Conservation (phyloP, 129 eudicot genomes). For the Apium graveolens region DNA sequence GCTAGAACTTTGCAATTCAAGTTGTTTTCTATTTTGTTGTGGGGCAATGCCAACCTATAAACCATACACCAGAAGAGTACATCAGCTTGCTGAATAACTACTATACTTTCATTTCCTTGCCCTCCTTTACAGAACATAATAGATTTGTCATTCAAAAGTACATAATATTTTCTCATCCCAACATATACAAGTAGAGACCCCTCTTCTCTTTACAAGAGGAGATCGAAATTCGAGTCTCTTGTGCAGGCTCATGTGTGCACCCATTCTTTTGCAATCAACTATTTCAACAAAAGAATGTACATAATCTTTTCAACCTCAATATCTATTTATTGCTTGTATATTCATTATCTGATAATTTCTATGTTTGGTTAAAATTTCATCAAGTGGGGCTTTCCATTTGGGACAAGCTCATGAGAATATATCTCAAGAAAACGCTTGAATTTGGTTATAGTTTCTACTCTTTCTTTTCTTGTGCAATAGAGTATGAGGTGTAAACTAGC, state of each 20-base stretch:
- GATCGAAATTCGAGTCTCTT: not conserved
- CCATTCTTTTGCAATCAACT: not conserved
- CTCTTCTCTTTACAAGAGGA: not conserved
- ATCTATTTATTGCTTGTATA: not conserved
- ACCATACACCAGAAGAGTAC: not conserved
- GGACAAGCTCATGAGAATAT: not conserved
- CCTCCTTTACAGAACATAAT: not conserved
- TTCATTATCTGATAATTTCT: not conserved
- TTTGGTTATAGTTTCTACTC: not conserved
- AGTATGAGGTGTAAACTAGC: not conserved
- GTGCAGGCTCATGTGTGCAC: not conserved
- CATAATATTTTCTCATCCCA: not conserved
- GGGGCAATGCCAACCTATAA: conserved; percentile 62
- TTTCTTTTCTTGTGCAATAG: not conserved
- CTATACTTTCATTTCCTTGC: not conserved
- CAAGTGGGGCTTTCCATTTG: not conserved
- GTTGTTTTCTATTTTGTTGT: conserved; percentile 36
- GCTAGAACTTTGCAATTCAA: conserved; percentile 82
- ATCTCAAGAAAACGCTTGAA: not conserved
- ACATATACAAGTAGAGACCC: not conserved
- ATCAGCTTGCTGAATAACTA: not conserved
- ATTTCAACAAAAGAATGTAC: not conserved
- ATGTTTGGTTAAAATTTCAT: not conserved
- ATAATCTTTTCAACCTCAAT: not conserved
- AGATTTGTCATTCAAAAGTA: not conserved